Evolutionary conservation across 2,329 filamentous ascomycete genomes (phyloP).

Genomic region (Cladophialophora psammophila): DNA sequence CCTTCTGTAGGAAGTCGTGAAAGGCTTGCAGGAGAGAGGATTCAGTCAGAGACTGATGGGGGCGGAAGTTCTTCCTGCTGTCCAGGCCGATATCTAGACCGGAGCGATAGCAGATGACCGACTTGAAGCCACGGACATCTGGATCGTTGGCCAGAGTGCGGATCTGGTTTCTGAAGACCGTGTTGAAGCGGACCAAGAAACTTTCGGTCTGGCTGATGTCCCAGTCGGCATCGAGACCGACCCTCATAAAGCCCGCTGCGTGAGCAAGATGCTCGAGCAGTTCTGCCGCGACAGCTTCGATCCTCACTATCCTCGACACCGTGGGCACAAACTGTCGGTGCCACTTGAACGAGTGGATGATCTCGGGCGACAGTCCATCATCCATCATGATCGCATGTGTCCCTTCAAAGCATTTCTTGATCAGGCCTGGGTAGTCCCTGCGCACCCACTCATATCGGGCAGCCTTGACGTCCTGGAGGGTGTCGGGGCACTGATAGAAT

Average conservation of each 20-base stretch:
- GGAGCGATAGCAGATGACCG: slow-evolving; percentile 80
- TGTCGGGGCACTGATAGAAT: slow-evolving; percentile 69
- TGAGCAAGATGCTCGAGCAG: slow-evolving; percentile 63
- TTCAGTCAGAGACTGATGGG: slow-evolving; percentile 40
- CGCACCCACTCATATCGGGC: slow-evolving; percentile 58
- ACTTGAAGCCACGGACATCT: slow-evolving; percentile 81
- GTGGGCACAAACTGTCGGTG: slow-evolving; percentile 71
- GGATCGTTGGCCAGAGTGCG: slow-evolving; percentile 66
- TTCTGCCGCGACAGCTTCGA: slow-evolving; percentile 74
- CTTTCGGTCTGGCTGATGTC: slow-evolving; percentile 42
- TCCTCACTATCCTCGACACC: slow-evolving; percentile 75
- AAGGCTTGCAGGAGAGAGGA: slow-evolving; percentile 37
- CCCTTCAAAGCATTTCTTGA: slow-evolving; percentile 70
- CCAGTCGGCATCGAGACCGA: slow-evolving; percentile 50
- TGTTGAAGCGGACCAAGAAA: slow-evolving; percentile 52
- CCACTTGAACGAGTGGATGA: slow-evolving; percentile 67
- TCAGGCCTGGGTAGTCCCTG: slow-evolving; percentile 64
- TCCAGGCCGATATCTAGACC: slow-evolving; percentile 66
- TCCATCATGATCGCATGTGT: slow-evolving; percentile 80
- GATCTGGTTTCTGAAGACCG: slow-evolving; percentile 63
- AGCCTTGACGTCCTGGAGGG: slow-evolving; percentile 65
- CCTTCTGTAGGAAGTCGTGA: slow-evolving; percentile 38
- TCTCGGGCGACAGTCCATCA: slow-evolving; percentile 69
- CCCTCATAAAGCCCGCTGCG: slow-evolving; percentile 49
- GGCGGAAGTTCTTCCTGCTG: slow-evolving; percentile 42